Evolutionary conservation across 1,284 basidiomycete genomes (phyloP).

Genomic region (Leccinum pachyderme): DNA sequence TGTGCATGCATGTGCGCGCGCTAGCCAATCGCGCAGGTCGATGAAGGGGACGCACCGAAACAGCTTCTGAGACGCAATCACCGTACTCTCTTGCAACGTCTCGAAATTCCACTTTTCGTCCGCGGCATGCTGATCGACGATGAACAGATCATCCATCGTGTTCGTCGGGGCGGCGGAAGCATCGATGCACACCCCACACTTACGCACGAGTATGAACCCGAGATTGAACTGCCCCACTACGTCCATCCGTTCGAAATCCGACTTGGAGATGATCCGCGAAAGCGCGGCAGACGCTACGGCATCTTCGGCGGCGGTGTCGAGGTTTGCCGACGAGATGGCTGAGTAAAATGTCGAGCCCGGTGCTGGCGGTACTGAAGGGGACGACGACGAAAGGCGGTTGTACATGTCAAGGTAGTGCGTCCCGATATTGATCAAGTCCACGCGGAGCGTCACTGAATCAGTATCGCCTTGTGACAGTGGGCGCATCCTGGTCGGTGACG

Average conservation of each 20-base stretch:
- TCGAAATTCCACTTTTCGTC: slow-evolving; percentile 99
- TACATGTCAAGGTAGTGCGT: slow-evolving; percentile 26
- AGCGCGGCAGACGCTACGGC: slow-evolving; percentile 69
- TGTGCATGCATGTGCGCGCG: background rate
- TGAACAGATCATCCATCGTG: slow-evolving; percentile 83
- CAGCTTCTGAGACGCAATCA: slow-evolving; percentile 84
- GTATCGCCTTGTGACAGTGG: slow-evolving; percentile 1
- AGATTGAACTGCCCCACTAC: slow-evolving; percentile 95
- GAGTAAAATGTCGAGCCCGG: slow-evolving; percentile 24
- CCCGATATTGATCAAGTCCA: slow-evolving; percentile 45
- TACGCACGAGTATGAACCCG: slow-evolving; percentile 89
- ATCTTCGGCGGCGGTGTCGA: slow-evolving; percentile 57
- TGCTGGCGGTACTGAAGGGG: background rate
- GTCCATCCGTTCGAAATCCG: slow-evolving; percentile 84
- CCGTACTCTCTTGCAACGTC: slow-evolving; percentile 83
- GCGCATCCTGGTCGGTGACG: slow-evolving; percentile 2
- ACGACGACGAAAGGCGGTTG: slow-evolving; percentile 7
- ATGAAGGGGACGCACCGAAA: slow-evolving; percentile 75
- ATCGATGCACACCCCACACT: slow-evolving; percentile 26
- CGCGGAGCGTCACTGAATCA: slow-evolving; percentile 38
- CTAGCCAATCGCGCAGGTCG: background rate
- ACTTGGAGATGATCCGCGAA: slow-evolving; percentile 84
- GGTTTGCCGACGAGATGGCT: slow-evolving; percentile 50
- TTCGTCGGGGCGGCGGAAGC: background rate
- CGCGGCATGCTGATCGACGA: slow-evolving; percentile 86